Evolutionary conservation across 257 asterid species (phyloP), one percentile per base, ranked within the genome.

Genomic region (Plectranthus barbatus): DNA sequence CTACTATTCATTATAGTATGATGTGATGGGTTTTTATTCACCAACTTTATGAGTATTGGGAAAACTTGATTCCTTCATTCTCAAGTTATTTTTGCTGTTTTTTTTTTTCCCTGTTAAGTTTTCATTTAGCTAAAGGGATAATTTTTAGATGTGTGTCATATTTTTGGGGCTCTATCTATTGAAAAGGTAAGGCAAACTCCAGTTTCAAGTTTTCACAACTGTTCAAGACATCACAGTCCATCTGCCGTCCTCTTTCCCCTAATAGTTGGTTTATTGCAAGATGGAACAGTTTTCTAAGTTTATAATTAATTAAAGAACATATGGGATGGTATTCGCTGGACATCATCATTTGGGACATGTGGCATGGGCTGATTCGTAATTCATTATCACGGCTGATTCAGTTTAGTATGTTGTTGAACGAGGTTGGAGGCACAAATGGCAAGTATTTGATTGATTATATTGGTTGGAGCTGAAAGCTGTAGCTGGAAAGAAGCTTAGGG

Each of bases 331-430:
- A 11, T 62, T n/a, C 26, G 33, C 56, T 10, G 54, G 36, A n/a
- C 23, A 36, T 68, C 34, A 58, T 39, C 94, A 92, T 71, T 72
- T 89, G 87, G 99, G 97, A 47, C 85, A 89, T 84, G 79, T 92
- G 60, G 99, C 99, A 56, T 92, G 99, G 99, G 99, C 89, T 3
- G 99, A 89, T 80, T 81, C 92, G n/a, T n/a, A n/a, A 50, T 89
- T 92, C 70, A 46, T 92, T 29, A 54, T 89, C 72, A 92, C 99
- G 45, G 96, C 97, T 45, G 99, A 92, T 83, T 92, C 97, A 71
- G 95, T n/a, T 90, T 66, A 85, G 96, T 58, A 83, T 87, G 97
- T 65, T 92, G 55, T 66, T 78, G 15, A n/a, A 29, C 69, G 51
- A 44, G 46, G 58, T 46, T 19, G 42, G 21, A 60, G 59, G 45